phyloP scores from a whole-genome alignment of 208 protist species.

The Crithidia bombi region DNA sequence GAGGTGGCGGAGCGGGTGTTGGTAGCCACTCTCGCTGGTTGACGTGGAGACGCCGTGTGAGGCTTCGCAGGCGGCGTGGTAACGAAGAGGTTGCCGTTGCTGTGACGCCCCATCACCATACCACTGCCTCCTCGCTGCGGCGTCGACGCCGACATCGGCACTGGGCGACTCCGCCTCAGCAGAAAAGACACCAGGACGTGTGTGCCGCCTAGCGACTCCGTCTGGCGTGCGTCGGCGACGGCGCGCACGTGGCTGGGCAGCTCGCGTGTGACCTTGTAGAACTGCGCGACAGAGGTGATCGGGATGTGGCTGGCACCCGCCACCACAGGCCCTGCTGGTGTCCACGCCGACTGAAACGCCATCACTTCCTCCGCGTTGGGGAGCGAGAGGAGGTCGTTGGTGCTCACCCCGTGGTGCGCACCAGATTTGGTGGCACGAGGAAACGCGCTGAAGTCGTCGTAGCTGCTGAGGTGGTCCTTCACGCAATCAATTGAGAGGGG shows the following conservation, averaged over 20 bases:
- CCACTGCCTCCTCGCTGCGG: no score
- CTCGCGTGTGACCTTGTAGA: conserved; percentile 24
- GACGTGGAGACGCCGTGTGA: not conserved
- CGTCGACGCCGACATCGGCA: not conserved
- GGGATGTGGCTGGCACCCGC: conserved; percentile 38
- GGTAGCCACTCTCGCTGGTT: not conserved
- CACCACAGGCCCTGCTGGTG: conserved; percentile 50
- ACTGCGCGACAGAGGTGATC: conserved; percentile 23
- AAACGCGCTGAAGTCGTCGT: not conserved
- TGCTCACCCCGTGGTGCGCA: not conserved
- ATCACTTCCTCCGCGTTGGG: conserved; percentile 16
- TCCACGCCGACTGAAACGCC: conserved; percentile 51
- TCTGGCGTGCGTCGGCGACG: not conserved
- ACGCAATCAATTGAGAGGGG: conserved; percentile 34
- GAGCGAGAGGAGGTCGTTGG: not conserved
- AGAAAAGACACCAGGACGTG: conserved; percentile 53
- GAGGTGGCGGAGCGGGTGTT: not conserved
- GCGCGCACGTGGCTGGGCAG: conserved; percentile 20
- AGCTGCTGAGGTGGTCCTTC: conserved; percentile 22
- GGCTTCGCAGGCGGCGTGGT: not conserved
- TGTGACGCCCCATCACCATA: no score
- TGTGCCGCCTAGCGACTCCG: conserved; percentile 13
- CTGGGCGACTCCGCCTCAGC: conserved; percentile 5
- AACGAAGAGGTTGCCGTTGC: not conserved
- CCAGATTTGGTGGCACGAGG: not conserved